A percentile compares a stretch with the other conserved stretches of the same genome.
Evolutionary conservation across 1,284 basidiomycete genomes (phyloP).

Genomic region (Xanthoconium separans): DNA sequence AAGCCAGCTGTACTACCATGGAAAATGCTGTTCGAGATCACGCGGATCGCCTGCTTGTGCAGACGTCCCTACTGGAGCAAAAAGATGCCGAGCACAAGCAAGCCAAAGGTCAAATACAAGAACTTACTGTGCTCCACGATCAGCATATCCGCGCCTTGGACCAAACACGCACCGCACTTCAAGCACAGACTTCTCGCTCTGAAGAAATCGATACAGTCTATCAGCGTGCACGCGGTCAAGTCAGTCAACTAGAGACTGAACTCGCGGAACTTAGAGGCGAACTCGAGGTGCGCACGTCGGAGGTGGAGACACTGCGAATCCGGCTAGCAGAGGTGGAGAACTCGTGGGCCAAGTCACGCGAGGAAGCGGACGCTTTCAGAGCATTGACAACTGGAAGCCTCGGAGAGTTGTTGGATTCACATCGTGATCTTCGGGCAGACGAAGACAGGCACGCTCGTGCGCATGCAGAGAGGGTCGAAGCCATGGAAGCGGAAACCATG

Average conservation of each 20-base stretch:
- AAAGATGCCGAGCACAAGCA: constrained; percentile 78
- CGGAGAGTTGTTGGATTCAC: constrained; percentile 81
- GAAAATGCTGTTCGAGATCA: constrained; percentile 81
- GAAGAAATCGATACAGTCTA: constrained; percentile 81
- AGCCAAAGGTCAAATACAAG: constrained; percentile 69
- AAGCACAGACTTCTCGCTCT: constrained; percentile 74
- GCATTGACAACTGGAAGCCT: constrained; percentile 81
- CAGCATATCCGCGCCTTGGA: constrained; percentile 86
- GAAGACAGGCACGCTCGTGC: constrained; percentile 73
- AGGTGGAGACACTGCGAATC: constrained; percentile 67
- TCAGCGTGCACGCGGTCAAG: constrained; percentile 64
- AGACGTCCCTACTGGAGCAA: constrained; percentile 77
- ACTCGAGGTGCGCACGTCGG: constrained; percentile 68
- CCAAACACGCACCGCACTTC: constrained; percentile 79
- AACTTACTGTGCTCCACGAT: constrained; percentile 66
- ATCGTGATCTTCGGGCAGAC: constrained; percentile 76
- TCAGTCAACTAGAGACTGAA: constrained; percentile 69
- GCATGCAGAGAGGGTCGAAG: constrained; percentile 78
- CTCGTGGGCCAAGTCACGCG: constrained; percentile 83
- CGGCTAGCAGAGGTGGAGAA: constrained; percentile 78
- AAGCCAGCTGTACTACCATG: constrained; percentile 59
- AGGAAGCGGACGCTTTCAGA: constrained; percentile 86
- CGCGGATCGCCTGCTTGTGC: constrained; percentile 69
- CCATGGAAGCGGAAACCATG: constrained; percentile 74
- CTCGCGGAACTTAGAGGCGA: constrained; percentile 77